These are phyloP conservation scores for Fomitiporia mediterranea DNA, from an alignment of 1,284 basidiomycete species.

Conservation along the genomic window DNA sequence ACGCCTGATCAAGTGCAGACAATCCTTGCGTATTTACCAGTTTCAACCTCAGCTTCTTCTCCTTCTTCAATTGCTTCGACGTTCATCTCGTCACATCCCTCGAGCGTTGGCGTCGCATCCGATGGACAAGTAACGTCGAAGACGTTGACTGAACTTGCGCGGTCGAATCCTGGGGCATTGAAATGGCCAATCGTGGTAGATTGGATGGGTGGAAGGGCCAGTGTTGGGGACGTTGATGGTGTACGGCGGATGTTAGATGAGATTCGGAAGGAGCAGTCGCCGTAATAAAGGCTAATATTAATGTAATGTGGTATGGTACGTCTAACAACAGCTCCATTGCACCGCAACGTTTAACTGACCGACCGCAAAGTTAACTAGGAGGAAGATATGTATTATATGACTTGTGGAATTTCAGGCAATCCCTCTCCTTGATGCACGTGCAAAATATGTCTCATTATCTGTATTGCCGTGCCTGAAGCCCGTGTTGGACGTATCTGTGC, in stretches of 20 bases:
- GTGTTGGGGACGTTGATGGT: constrained; percentile 62
- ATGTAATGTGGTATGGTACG: too few species aligned
- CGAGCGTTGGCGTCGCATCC: constrained; percentile 32
- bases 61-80: constrained; percentile 26
- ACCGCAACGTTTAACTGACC: too few species aligned
- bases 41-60: too few species aligned
- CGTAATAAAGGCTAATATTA: neutral
- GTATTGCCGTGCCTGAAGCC: too few species aligned
- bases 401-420: too few species aligned
- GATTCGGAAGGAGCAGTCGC: constrained; percentile 43
- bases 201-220: constrained; percentile 64
- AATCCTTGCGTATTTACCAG: constrained; percentile 58
- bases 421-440: too few species aligned
- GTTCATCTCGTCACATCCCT: constrained; percentile 54
- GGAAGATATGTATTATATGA: too few species aligned
- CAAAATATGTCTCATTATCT: too few species aligned
- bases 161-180: constrained; percentile 50
- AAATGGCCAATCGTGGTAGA: constrained; percentile 79
- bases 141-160: constrained; percentile 46
- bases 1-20: constrained; percentile 62
- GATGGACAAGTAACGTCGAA: constrained; percentile 32
- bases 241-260: constrained; percentile 60
- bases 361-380: too few species aligned
- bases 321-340: too few species aligned
- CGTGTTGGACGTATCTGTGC: too few species aligned